These are phyloP conservation scores for Candida quercuum DNA, from an alignment of 805 yeast species.

Conservation along the genomic window DNA sequence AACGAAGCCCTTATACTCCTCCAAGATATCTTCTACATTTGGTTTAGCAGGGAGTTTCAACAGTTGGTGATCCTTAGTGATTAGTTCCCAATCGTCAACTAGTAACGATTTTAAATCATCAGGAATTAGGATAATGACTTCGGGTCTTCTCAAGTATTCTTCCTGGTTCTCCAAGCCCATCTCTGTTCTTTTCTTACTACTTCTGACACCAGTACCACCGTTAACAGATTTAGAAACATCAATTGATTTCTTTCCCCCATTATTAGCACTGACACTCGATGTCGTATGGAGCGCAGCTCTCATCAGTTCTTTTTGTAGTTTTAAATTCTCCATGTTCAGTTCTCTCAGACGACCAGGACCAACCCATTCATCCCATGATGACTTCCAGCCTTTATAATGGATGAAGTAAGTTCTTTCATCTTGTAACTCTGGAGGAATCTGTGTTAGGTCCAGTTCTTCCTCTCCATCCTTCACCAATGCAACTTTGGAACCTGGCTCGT, in stretches of 20 bases:
- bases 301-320: slow-evolving; percentile 56
- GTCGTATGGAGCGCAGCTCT: slow-evolving; percentile 35
- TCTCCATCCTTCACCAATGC: slow-evolving; percentile 37
- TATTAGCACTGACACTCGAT: slow-evolving; percentile 14
- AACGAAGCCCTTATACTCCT: slow-evolving; percentile 37
- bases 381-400: slow-evolving; percentile 95
- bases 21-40: slow-evolving; percentile 49
- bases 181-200: slow-evolving; percentile 25
- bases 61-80: slow-evolving; percentile 75
- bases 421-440: slow-evolving; percentile 31
- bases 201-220: slow-evolving; percentile 8
- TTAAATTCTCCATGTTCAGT: slow-evolving; percentile 61
- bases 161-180: slow-evolving; percentile 27
- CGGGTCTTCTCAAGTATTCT: slow-evolving; percentile 21
- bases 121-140: slow-evolving; percentile 56
- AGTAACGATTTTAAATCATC: slow-evolving; percentile 61
- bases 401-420: slow-evolving; percentile 50
- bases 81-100: slow-evolving; percentile 91
- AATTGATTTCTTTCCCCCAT: slow-evolving; percentile 11
- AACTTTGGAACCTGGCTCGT: slow-evolving; percentile 44
- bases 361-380: slow-evolving; percentile 98
- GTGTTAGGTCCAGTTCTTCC: slow-evolving; percentile 21
- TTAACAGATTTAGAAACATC: slow-evolving; percentile 11
- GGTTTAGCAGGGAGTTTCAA: slow-evolving; percentile 57
- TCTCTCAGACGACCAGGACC: slow-evolving; percentile 60